Evolutionary conservation across 164 flowering plant genomes (phyloP).

Genomic region (Aristolochia californica): DNA sequence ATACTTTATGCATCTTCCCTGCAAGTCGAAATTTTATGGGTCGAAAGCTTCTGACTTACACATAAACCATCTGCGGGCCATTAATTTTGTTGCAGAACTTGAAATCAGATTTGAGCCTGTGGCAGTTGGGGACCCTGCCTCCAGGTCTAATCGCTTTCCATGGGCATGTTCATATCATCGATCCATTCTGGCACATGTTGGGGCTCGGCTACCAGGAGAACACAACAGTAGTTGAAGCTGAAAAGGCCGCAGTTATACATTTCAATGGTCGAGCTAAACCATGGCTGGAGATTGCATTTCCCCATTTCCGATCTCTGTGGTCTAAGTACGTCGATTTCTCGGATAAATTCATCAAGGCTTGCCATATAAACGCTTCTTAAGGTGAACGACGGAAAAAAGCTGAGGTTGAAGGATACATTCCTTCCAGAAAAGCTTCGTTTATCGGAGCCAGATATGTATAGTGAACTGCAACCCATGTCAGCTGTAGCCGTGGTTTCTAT

Average conservation of each 20-base stretch:
- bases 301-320: conserved; percentile 68
- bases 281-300: conserved; percentile 91
- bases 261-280: conserved; percentile 96
- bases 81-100: conserved; percentile 92
- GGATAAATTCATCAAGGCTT: conserved; percentile 62
- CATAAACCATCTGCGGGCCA: no score
- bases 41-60: no score
- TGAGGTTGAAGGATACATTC: no score
- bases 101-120: conserved; percentile 81
- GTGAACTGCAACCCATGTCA: no score
- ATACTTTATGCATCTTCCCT: no score
- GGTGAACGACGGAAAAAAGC: no score
- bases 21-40: no score
- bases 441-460: no score
- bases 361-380: conserved; percentile 55
- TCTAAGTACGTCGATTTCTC: conserved; percentile 71
- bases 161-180: conserved; percentile 73
- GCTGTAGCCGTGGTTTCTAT: no score
- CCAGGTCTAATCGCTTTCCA: conserved; percentile 94
- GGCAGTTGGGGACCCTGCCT: conserved; percentile 95
- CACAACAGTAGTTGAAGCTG: conserved; percentile 57
- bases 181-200: conserved; percentile 96
- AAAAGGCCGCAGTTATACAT: conserved; percentile 81
- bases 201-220: conserved; percentile 94
- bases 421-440: no score